Percentiles rank a stretch among this genome's conserved stretches.
Conservation (phyloP, 202 grass and related monocot species). For the Setaria viridis region DNA sequence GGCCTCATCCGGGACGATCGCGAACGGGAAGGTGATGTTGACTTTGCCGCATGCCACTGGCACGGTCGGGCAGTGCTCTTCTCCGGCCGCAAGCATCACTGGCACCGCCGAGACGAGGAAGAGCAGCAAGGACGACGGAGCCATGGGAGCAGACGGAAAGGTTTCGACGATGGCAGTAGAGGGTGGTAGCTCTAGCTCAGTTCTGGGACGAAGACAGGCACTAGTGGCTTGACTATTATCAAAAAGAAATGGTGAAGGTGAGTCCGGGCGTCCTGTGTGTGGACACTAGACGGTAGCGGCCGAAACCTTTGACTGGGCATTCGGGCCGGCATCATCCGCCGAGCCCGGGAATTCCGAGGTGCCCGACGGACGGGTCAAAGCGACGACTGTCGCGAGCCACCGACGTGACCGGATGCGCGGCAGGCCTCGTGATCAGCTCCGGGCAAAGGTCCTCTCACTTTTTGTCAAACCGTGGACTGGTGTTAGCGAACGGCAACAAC, state of each 20-base stretch:
- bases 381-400: not conserved
- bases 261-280: not conserved
- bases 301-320: constrained; percentile 17
- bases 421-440: not conserved
- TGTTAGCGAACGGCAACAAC: not conserved
- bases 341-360: not conserved
- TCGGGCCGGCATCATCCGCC: not conserved
- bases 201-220: not conserved
- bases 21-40: not conserved
- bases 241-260: not conserved
- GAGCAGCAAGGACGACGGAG: too few species aligned
- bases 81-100: not conserved
- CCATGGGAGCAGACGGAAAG: not conserved
- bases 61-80: not conserved
- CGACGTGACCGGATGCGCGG: not conserved
- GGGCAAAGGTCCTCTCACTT: not conserved
- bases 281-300: not conserved
- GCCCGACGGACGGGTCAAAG: not conserved
- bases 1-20: not conserved
- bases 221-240: not conserved
- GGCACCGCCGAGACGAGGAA: not conserved
- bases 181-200: too few species aligned
- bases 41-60: not conserved
- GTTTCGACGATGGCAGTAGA: not conserved
- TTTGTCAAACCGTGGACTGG: not conserved